These are phyloP conservation scores for Boletus reticuloceps DNA, from an alignment of 768 basidiomycete genomes.

Conservation along the genomic window DNA sequence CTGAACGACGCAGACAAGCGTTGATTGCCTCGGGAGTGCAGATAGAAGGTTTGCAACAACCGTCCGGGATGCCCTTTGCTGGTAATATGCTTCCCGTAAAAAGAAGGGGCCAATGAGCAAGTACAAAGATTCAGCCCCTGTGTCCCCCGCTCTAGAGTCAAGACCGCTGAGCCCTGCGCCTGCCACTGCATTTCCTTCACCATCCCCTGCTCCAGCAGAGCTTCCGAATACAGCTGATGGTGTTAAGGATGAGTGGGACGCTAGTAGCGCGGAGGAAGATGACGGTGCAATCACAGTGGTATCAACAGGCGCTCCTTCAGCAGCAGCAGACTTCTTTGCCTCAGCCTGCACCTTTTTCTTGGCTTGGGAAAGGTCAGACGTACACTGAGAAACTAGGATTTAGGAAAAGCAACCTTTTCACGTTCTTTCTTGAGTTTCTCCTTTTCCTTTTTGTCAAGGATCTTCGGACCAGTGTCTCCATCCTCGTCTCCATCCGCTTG, in stretches of 20 bases:
- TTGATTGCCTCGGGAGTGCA: conserved; percentile 85
- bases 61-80: conserved; percentile 37
- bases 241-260: conserved; percentile 58
- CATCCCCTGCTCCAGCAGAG: conserved; percentile 30
- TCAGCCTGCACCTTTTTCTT: conserved; percentile 83
- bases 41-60: conserved; percentile 83
- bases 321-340: conserved; percentile 64
- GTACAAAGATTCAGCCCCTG: conserved; percentile 33
- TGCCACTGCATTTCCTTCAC: conserved; percentile 20
- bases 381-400: conserved; percentile 2
- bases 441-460: conserved; percentile 96
- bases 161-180: conserved; percentile 44
- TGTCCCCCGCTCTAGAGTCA: conserved; percentile 53
- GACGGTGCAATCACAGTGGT: conserved; percentile 15
- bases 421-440: conserved; percentile 96
- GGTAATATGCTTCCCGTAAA: conserved; percentile 81
- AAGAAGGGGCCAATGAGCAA: conserved; percentile 60
- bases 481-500: conserved; percentile 42
- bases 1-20: conserved; percentile 88
- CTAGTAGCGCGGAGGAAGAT: conserved; percentile 42
- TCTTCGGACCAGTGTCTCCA: conserved; percentile 55
- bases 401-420: conserved; percentile 68
- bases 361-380: too few relatives aligned
- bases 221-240: conserved; percentile 21
- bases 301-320: conserved; percentile 32